phyloP scores from a whole-genome alignment of 805 yeast genomes.

The Teunomyces atbi region DNA sequence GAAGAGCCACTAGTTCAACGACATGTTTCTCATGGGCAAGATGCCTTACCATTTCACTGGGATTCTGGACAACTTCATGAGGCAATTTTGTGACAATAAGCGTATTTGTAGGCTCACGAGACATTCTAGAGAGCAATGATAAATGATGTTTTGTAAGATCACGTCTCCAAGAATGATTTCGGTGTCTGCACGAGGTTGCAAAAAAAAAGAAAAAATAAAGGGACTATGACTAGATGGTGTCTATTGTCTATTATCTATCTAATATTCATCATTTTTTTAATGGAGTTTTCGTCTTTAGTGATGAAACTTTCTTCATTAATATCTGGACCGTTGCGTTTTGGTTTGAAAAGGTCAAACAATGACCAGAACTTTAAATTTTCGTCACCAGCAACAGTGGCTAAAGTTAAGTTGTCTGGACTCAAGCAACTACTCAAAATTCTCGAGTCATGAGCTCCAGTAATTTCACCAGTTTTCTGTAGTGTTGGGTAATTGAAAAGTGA shows the following conservation, averaged over 20 bases:
- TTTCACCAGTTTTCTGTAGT: slow-evolving; percentile 83
- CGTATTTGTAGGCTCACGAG: slow-evolving; percentile 25
- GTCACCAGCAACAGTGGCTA: slow-evolving; percentile 95
- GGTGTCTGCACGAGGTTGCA: background rate
- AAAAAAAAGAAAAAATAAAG: background rate
- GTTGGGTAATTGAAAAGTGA: slow-evolving; percentile 84
- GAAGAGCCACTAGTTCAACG: slow-evolving; percentile 34
- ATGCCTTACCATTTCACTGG: slow-evolving; percentile 23
- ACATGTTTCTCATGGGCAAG: slow-evolving; percentile 22
- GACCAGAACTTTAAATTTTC: slow-evolving; percentile 96
- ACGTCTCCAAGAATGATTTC: background rate
- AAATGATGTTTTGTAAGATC: too few species aligned
- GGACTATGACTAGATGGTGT: background rate
- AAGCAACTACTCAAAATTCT: slow-evolving; percentile 79
- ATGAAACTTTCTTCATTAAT: slow-evolving; percentile 13
- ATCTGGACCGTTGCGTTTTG: slow-evolving; percentile 18
- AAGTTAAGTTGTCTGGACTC: slow-evolving; percentile 85
- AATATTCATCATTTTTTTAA: slow-evolving; percentile 26
- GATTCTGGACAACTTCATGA: slow-evolving; percentile 21
- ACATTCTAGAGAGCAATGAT: background rate
- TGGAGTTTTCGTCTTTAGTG: slow-evolving; percentile 15
- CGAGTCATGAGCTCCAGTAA: slow-evolving; percentile 82
- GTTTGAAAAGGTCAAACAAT: slow-evolving; percentile 60
- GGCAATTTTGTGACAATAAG: slow-evolving; percentile 33
- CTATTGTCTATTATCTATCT: slow-evolving; percentile 12